Evolutionary conservation across 148 eudicot species (phyloP).

Genomic region (Oxyria digyna): DNA sequence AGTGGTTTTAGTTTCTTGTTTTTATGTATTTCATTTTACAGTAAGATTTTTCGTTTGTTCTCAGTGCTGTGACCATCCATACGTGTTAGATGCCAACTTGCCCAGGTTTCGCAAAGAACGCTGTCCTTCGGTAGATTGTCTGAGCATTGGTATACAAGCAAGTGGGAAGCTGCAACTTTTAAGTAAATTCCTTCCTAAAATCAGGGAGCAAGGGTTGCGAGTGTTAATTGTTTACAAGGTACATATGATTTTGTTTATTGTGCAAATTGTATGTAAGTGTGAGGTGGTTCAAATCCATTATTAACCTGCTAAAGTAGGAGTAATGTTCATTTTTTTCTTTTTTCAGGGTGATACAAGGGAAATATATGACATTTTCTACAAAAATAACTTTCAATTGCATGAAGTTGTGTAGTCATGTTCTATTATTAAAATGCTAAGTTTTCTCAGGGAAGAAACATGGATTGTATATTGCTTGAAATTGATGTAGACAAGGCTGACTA

Average conservation of each 20-base stretch:
- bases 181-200: conserved; percentile 45
- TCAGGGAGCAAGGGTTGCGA: conserved; percentile 30
- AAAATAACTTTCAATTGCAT: neutral
- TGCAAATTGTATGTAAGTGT: neutral
- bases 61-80: conserved; percentile 90
- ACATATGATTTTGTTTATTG: neutral
- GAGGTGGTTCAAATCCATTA: neutral
- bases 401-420: neutral
- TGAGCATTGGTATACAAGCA: conserved; percentile 63
- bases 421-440: neutral
- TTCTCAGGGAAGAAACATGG: neutral
- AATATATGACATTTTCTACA: neutral
- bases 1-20: neutral
- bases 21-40: neutral
- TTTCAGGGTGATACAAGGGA: too few species aligned
- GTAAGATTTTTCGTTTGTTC: conserved; percentile 10
- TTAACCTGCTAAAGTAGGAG: neutral
- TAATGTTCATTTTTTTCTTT: neutral
- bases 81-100: conserved; percentile 42
- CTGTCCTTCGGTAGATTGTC: conserved; percentile 21
- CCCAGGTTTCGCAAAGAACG: conserved; percentile 29
- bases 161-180: conserved; percentile 77
- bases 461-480: neutral
- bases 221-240: conserved; percentile 72
- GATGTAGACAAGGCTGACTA: neutral